Conservation (phyloP, 495 filamentous ascomycete genomes). For the Lepidopterella palustris region DNA sequence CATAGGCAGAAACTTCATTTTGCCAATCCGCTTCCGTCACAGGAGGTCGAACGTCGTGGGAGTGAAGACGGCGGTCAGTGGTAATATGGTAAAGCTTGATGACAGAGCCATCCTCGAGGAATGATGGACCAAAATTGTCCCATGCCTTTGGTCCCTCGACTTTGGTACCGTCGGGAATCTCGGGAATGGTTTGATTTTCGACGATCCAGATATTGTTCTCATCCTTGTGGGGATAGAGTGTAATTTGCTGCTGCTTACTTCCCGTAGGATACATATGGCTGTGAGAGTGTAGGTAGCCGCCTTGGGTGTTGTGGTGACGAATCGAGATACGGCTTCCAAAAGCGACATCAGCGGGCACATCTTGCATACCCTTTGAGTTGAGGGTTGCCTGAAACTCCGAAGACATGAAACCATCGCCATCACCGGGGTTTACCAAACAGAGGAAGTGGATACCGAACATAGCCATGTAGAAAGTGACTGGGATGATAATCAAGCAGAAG, state of each 20-base stretch:
- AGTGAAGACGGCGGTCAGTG: conserved; percentile 86
- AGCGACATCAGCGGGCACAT: conserved; percentile 85
- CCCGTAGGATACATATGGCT: conserved; percentile 94
- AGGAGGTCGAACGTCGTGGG: conserved; percentile 94
- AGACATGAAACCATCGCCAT: conserved; percentile 98
- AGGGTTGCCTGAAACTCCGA: conserved; percentile 97
- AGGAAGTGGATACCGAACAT: conserved; percentile 96
- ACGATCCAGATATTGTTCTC: conserved; percentile 93
- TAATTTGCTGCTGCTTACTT: conserved; percentile 97
- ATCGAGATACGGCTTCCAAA: conserved; percentile 80
- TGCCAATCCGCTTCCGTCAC: conserved; percentile 98
- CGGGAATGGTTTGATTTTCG: conserved; percentile 92
- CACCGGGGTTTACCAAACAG: conserved; percentile 87
- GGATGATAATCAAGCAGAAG: conserved; percentile 90
- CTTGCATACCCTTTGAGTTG: conserved; percentile 92
- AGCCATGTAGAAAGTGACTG: conserved; percentile 80
- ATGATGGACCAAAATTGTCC: conserved; percentile 63
- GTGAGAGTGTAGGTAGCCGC: conserved; percentile 95
- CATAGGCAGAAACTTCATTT: conserved; percentile 95
- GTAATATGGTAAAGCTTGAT: conserved; percentile 75
- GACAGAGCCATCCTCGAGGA: conserved; percentile 71
- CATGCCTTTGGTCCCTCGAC: conserved; percentile 77
- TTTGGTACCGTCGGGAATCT: conserved; percentile 63
- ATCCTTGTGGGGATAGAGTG: conserved; percentile 97
- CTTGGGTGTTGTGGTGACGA: conserved; percentile 93